Base-by-base conservation (phyloP, 192 early-diverging fungal genomes). In the Mortierella alpina region DNA sequence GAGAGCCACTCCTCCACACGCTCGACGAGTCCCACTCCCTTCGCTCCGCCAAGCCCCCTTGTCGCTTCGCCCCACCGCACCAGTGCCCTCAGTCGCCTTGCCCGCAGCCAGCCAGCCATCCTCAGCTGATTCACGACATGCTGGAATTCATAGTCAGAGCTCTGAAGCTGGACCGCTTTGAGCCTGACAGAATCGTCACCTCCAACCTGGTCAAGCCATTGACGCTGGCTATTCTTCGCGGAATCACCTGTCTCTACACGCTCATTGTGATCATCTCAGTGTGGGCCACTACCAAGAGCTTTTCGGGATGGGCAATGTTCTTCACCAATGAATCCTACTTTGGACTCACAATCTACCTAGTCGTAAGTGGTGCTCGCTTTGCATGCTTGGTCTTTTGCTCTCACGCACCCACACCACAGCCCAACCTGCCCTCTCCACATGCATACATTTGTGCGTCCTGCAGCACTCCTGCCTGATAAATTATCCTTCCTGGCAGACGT, bases 171-270 rank as follows among this genome's bases (percentile, higher is more conserved):
- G 66, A 80, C 45, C 77, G 49, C 12, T 81, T 81, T 59, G 83
- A 84, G 31, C 70, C 83, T 9, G 77, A 81, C 41, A 48, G 72
- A 47, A 81, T 84, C n/a, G 77, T 84, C 6, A 81, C 83, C 12
- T 81, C 83, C 11, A 81, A 81, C 59, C 18, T 74, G 54, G 83
- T 84, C 22, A 23, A 61, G 7, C 83, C 77, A 3, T 42, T 70
- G 13, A 70, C 56, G 0, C 40, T 84, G 47, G 73, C 80, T 10
- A 68, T 64, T 45, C 51, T 75, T 15, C 83, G 77, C 12, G 72
- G 58, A 12, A 45, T 56, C 23, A 5, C 66, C 5, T 67, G 39
- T 39, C 68, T 68, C 12, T 69, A 70, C 55, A 60, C 61, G 7
- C 40, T 72, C 41, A 63, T 74, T 42, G 76, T 84, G 9, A 62